These are phyloP conservation scores for Corinectria fuckeliana DNA, from an alignment of 2,329 filamentous ascomycete genomes.

Conservation along the genomic window DNA sequence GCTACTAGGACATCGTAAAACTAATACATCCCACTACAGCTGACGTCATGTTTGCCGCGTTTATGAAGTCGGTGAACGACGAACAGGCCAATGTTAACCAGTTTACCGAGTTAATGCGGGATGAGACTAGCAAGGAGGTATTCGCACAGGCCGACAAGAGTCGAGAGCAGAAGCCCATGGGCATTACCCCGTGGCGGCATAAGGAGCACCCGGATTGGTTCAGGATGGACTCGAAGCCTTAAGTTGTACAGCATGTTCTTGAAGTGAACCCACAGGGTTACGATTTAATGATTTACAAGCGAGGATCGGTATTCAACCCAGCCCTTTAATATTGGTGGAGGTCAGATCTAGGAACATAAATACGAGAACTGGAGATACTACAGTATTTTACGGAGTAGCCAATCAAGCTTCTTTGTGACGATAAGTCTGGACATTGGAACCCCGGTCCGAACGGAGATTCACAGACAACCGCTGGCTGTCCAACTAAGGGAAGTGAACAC, in stretches of 20 bases:
- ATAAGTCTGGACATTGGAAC: neutral
- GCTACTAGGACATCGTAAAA: neutral
- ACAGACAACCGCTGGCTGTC: neutral
- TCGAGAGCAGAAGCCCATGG: constrained; percentile 59
- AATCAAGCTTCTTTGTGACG: neutral
- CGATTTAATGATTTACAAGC: constrained; percentile 8
- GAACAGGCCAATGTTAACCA: constrained; percentile 59
- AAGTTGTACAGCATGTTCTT: constrained; percentile 6
- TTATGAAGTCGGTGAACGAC: constrained; percentile 54
- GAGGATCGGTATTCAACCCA: neutral
- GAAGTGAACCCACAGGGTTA: neutral
- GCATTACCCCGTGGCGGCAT: constrained; percentile 65
- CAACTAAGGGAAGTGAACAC: neutral
- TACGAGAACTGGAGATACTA: neutral
- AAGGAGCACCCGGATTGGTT: constrained; percentile 67
- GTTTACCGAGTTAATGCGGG: constrained; percentile 55
- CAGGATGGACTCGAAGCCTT: constrained; percentile 39
- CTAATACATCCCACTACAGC: constrained; percentile 47
- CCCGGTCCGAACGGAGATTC: neutral
- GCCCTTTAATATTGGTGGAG: too few relatives aligned
- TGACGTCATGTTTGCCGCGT: constrained; percentile 54
- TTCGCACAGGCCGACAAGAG: constrained; percentile 61
- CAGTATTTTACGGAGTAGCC: neutral
- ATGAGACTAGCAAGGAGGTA: constrained; percentile 55
- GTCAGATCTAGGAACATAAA: neutral